phyloP scores from a whole-genome alignment of 1,284 basidiomycete genomes.

The Sporisorium iseilematis-ciliati region DNA sequence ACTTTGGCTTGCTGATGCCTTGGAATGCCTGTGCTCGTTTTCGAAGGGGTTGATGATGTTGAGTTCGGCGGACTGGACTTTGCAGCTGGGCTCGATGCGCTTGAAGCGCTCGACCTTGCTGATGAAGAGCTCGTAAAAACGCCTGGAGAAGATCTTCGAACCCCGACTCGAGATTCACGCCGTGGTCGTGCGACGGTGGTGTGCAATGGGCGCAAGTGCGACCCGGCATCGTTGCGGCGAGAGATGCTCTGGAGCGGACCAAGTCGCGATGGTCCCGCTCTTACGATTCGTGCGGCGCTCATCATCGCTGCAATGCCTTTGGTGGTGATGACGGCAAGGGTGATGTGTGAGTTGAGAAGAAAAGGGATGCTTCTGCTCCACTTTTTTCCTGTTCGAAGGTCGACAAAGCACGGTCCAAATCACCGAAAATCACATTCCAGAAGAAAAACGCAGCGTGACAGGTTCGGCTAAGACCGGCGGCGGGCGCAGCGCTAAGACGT shows the following conservation, averaged over 20 bases:
- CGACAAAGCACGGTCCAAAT: constrained; percentile 3
- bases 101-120: neutral
- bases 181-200: constrained; percentile 6
- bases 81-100: constrained; percentile 14
- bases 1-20: constrained; percentile 43
- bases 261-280: constrained; percentile 10
- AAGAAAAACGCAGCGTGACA: neutral
- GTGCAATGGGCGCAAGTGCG: constrained; percentile 3
- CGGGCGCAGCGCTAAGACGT: no score
- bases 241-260: neutral
- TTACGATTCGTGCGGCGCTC: constrained; percentile 11
- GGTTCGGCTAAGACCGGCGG: constrained; percentile 15
- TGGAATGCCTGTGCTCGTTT: constrained; percentile 12
- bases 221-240: neutral
- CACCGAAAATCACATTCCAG: neutral
- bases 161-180: constrained; percentile 1
- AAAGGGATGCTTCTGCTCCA: neutral
- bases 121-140: constrained; percentile 4
- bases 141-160: constrained; percentile 7
- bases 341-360: neutral
- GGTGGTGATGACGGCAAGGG: neutral
- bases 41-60: neutral
- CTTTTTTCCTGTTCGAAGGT: no score
- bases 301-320: constrained; percentile 5
- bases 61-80: neutral